phyloP scores from a whole-genome alignment of 83 land plant species.

The Diphasiastrum complanatum region DNA sequence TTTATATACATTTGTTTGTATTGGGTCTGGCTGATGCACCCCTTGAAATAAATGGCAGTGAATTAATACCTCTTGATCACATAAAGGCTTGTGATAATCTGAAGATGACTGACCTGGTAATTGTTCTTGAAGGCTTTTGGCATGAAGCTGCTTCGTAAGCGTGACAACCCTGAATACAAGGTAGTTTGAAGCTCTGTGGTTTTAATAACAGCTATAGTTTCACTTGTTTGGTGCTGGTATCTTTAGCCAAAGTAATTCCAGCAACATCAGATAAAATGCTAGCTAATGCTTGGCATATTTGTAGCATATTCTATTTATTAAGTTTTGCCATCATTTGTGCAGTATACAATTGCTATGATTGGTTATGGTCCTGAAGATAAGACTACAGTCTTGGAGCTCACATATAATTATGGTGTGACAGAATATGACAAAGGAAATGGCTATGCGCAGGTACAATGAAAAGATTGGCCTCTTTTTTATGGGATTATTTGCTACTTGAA shows the following conservation, averaged over 20 bases:
- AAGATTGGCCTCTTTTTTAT: background rate
- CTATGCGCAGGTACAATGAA: constrained; percentile 31
- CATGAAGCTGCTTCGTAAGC: constrained; percentile 12
- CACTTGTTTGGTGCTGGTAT: background rate
- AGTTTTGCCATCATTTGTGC: background rate
- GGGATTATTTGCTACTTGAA: background rate
- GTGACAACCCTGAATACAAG: constrained; percentile 21
- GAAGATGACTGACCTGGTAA: background rate
- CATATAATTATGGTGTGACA: constrained; percentile 31
- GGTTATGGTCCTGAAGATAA: constrained; percentile 31
- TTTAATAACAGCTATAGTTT: background rate
- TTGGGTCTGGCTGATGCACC: background rate
- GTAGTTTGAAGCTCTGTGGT: background rate
- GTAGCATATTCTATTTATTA: background rate
- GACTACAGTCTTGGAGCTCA: constrained; percentile 30
- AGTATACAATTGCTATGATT: constrained; percentile 24
- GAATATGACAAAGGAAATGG: constrained; percentile 32
- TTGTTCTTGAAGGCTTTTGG: constrained; percentile 20
- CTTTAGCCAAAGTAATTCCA: background rate
- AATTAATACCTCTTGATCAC: background rate
- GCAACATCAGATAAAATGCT: background rate
- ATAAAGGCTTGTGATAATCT: background rate
- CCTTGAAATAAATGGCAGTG: background rate
- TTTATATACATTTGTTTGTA: background rate
- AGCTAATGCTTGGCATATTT: background rate